phyloP scores from a whole-genome alignment of 345 rosid species.

The Passiflora organensis region DNA sequence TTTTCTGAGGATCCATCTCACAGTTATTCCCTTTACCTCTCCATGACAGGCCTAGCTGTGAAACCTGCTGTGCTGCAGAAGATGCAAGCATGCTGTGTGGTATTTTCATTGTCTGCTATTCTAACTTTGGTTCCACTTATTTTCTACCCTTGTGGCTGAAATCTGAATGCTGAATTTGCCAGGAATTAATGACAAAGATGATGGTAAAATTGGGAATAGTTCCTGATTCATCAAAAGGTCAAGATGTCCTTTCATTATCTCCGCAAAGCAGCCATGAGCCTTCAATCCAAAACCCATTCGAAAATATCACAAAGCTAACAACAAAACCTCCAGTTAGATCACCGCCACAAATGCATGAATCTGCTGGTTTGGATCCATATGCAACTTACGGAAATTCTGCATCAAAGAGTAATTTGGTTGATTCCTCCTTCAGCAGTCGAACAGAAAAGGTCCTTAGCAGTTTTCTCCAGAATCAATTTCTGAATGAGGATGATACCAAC shows the following conservation, averaged over 20 bases:
- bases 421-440: slow-evolving; percentile 47
- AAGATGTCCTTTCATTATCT: slow-evolving; percentile 37
- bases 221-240: slow-evolving; percentile 32
- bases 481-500: slow-evolving; percentile 45
- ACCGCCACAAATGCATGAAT: slow-evolving; percentile 29
- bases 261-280: slow-evolving; percentile 37
- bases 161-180: slow-evolving; percentile 19
- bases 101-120: slow-evolving; percentile 20
- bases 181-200: slow-evolving; percentile 56
- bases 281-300: slow-evolving; percentile 34
- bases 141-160: slow-evolving; percentile 21
- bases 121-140: background rate
- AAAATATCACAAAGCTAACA: slow-evolving; percentile 34
- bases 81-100: slow-evolving; percentile 55
- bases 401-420: slow-evolving; percentile 19
- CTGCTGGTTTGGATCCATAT: slow-evolving; percentile 21
- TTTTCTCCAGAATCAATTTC: slow-evolving; percentile 59
- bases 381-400: slow-evolving; percentile 23
- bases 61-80: slow-evolving; percentile 74
- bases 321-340: slow-evolving; percentile 31
- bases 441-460: slow-evolving; percentile 72
- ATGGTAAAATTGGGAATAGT: slow-evolving; percentile 59
- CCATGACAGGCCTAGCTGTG: slow-evolving; percentile 68
- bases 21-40: slow-evolving; percentile 2
- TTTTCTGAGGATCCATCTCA: background rate